These are phyloP conservation scores for Middelhovenomyces tepae DNA, from an alignment of 805 yeast species.

Conservation along the genomic window DNA sequence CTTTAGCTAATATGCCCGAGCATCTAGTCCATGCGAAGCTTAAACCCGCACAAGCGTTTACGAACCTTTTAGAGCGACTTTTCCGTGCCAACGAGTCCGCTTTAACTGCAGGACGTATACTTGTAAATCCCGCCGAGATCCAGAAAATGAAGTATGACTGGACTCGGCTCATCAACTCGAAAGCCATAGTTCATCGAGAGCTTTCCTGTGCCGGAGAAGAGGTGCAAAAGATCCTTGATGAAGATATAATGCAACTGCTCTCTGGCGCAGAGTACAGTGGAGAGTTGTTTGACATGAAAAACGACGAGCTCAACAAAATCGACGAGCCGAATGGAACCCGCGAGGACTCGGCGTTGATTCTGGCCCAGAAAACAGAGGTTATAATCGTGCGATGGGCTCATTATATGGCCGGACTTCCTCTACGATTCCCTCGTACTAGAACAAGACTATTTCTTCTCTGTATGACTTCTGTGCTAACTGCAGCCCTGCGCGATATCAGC, in stretches of 20 bases:
- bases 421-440: conserved; percentile 39
- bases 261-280: conserved; percentile 7
- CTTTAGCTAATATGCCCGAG: conserved; percentile 35
- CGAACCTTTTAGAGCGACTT: conserved; percentile 44
- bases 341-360: too few relatives aligned
- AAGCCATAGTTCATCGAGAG: conserved; percentile 39
- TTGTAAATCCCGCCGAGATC: conserved; percentile 36
- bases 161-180: conserved; percentile 40
- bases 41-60: conserved; percentile 44
- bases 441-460: conserved; percentile 50
- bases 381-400: conserved; percentile 29
- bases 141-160: conserved; percentile 51
- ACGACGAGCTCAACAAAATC: too few relatives aligned
- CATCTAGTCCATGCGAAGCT: conserved; percentile 45
- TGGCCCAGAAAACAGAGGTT: conserved; percentile 14
- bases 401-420: conserved; percentile 36
- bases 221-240: conserved; percentile 20
- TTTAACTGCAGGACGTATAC: conserved; percentile 39
- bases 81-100: conserved; percentile 48
- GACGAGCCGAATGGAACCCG: conserved; percentile 3
- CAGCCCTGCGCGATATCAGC: conserved; percentile 54
- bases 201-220: conserved; percentile 36
- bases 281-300: background rate
- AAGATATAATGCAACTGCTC: conserved; percentile 23
- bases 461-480: conserved; percentile 45